phyloP scores from a whole-genome alignment of 2,329 filamentous ascomycete genomes.

The Cadophora sp. region DNA sequence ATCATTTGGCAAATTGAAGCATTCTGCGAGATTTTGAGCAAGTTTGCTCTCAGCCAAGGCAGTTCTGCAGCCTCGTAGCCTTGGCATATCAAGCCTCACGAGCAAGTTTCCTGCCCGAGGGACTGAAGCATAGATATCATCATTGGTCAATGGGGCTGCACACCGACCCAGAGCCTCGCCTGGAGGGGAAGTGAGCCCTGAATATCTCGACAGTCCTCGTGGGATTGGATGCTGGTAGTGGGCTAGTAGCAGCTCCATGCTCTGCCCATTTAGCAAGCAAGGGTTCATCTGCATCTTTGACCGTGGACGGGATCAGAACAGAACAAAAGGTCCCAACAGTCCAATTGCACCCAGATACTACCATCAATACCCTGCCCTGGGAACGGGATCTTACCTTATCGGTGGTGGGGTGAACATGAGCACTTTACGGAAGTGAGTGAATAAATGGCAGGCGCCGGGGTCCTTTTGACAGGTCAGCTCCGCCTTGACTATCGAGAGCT shows the following conservation, averaged over 20 bases:
- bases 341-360: neutral
- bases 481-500: neutral
- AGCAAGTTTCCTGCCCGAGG: constrained; percentile 17
- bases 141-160: constrained; percentile 8
- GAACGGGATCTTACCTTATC: constrained; percentile 6
- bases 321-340: neutral
- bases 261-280: neutral
- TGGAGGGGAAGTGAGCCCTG: constrained; percentile 2
- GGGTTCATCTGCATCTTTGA: neutral
- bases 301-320: neutral
- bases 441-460: too few species aligned
- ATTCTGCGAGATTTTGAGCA: constrained; percentile 30
- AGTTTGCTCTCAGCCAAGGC: constrained; percentile 19
- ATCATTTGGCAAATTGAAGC: neutral
- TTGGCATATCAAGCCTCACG: constrained; percentile 27
- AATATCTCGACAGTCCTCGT: neutral
- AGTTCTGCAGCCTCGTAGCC: constrained; percentile 3
- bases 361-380: neutral
- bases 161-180: constrained; percentile 1
- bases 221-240: constrained; percentile 7
- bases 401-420: neutral
- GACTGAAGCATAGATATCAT: neutral
- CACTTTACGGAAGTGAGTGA: too few species aligned
- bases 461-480: neutral
- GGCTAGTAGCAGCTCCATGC: neutral